Percentiles rank a stretch among this genome's conserved stretches.
Evolutionary conservation across 208 protist genomes (phyloP).

Genomic region (Trypanosoma cruzi): DNA sequence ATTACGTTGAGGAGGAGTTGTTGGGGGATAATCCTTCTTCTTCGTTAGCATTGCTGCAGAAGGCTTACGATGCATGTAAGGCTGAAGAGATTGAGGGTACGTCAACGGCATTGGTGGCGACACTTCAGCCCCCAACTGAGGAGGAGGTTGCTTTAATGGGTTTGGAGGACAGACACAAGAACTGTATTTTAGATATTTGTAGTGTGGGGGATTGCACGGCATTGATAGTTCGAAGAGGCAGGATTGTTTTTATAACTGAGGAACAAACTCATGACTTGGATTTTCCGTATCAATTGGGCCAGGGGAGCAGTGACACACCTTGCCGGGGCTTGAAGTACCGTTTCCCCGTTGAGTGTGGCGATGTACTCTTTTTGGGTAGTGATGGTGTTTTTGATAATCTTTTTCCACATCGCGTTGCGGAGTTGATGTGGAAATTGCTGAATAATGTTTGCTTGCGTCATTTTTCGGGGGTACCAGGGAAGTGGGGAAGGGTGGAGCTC

Average conservation of each 20-base stretch:
- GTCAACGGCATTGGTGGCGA: constrained; percentile 64
- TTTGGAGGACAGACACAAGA: background rate
- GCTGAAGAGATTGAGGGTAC: constrained; percentile 61
- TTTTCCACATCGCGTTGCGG: constrained; percentile 40
- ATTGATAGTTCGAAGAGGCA: constrained; percentile 52
- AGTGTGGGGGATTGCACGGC: constrained; percentile 67
- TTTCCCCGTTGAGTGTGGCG: constrained; percentile 48
- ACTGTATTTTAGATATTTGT: constrained; percentile 58
- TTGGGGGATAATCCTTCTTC: constrained; percentile 51
- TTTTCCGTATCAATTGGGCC: constrained; percentile 73
- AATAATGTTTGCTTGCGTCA: constrained; percentile 32
- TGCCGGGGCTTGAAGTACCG: constrained; percentile 39
- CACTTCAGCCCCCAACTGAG: constrained; percentile 47
- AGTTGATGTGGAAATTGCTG: constrained; percentile 48
- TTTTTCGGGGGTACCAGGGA: constrained; percentile 11
- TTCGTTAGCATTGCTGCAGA: constrained; percentile 57
- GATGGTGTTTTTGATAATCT: constrained; percentile 83
- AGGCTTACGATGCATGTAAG: constrained; percentile 52
- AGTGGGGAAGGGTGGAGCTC: background rate
- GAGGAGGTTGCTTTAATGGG: constrained; percentile 8
- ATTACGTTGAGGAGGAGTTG: constrained; percentile 66
- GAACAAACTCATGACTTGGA: constrained; percentile 71
- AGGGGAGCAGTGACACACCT: constrained; percentile 60
- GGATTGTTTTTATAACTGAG: constrained; percentile 42
- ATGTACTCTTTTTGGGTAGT: constrained; percentile 66